phyloP scores from a whole-genome alignment of 441 rosid species.

The Pelargonium citronellum region DNA sequence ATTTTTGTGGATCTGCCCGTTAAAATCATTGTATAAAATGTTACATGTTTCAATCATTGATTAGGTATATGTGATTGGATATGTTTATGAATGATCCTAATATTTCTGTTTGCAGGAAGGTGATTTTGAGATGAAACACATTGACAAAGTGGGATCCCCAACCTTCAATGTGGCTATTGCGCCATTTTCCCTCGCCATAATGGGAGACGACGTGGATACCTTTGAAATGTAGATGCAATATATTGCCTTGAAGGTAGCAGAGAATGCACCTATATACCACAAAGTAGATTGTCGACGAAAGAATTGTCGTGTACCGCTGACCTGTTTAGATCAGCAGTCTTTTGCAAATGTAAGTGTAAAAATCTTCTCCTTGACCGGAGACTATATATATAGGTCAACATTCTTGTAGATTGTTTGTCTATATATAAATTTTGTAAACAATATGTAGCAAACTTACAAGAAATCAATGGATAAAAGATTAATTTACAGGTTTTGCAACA shows the following conservation, averaged over 20 bases:
- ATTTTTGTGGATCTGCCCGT: neutral
- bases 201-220: constrained; percentile 44
- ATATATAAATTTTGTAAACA: neutral
- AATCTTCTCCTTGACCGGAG: neutral
- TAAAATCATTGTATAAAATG: neutral
- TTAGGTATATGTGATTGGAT: neutral
- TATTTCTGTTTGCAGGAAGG: constrained; percentile 48
- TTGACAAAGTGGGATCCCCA: constrained; percentile 41
- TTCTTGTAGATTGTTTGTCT: constrained; percentile 2
- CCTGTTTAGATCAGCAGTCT: neutral
- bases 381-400: neutral
- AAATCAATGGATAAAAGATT: neutral
- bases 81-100: neutral
- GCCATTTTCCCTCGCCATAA: constrained; percentile 52
- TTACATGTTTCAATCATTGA: neutral
- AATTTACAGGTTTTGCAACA: neutral
- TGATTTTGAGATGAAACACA: constrained; percentile 71
- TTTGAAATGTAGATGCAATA: constrained; percentile 23
- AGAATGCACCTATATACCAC: neutral
- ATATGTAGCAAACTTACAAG: constrained; percentile 5
- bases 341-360: neutral
- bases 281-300: neutral
- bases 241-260: constrained; percentile 3
- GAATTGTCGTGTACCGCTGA: neutral
- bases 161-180: constrained; percentile 59